Evolutionary conservation across 1,284 basidiomycete genomes (phyloP).

Genomic region (Tilletia caries): DNA sequence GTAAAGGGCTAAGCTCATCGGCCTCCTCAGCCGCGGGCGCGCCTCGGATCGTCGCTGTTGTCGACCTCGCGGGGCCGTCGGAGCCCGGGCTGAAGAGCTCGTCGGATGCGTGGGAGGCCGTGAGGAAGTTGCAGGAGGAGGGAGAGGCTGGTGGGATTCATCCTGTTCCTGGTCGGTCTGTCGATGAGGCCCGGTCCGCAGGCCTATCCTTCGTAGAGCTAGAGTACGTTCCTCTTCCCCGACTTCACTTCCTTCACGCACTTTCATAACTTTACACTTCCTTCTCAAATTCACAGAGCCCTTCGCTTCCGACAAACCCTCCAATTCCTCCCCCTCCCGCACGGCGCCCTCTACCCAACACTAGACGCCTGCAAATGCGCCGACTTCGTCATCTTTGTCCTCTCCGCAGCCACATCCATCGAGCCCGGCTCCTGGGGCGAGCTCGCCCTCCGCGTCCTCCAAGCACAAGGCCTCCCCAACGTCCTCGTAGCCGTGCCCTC

Average conservation of each 20-base stretch:
- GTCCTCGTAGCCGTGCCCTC: constrained; percentile 63
- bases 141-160: constrained; percentile 61
- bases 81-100: not conserved
- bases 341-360: constrained; percentile 65
- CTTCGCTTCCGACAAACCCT: constrained; percentile 83
- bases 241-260: not conserved
- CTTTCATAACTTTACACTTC: not conserved
- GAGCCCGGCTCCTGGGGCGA: constrained; percentile 72
- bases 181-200: constrained; percentile 28
- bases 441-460: constrained; percentile 76
- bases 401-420: constrained; percentile 79
- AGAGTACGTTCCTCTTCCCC: constrained; percentile 17
- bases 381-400: constrained; percentile 82
- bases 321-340: constrained; percentile 69
- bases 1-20: constrained; percentile 59
- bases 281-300: constrained; percentile 53
- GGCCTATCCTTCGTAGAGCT: constrained; percentile 36
- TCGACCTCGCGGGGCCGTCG: constrained; percentile 66
- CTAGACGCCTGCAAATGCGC: constrained; percentile 83
- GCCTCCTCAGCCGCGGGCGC: constrained; percentile 61
- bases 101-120: constrained; percentile 60
- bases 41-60: constrained; percentile 73
- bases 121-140: constrained; percentile 65
- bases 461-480: constrained; percentile 66
- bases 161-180: constrained; percentile 35